Evolutionary conservation across 768 basidiomycete genomes (phyloP).

Genomic region (Tricholomella constricta): DNA sequence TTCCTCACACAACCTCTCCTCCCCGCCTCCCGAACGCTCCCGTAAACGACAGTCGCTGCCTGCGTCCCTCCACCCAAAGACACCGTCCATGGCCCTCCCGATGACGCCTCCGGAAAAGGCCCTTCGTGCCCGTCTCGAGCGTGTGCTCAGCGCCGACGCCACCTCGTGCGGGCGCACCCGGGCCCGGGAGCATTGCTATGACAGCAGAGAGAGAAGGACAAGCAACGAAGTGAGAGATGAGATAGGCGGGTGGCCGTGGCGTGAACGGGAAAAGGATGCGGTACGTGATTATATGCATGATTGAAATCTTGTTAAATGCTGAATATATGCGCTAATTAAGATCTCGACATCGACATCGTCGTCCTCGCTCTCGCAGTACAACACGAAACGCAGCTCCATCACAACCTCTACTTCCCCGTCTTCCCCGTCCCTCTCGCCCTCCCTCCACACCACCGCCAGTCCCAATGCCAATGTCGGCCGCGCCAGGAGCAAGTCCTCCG

Average conservation of each 20-base stretch:
- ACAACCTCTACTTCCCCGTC: not conserved
- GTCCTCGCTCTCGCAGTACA: not conserved
- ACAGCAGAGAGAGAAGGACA: conserved; percentile 8
- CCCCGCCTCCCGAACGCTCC: not conserved
- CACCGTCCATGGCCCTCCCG: conserved; percentile 1
- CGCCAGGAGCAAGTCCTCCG: not conserved
- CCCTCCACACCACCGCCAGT: not conserved
- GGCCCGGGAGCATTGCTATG: not conserved
- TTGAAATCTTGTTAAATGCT: not conserved
- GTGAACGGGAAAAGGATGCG: conserved; percentile 13
- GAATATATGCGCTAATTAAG: not conserved
- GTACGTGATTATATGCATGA: conserved; percentile 12
- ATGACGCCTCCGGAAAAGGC: conserved; percentile 57
- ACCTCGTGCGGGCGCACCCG: not conserved
- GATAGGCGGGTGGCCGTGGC: conserved; percentile 26
- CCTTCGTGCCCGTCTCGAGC: conserved; percentile 52
- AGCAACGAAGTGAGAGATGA: conserved; percentile 32
- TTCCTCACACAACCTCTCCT: not conserved
- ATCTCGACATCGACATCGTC: conserved; percentile 1
- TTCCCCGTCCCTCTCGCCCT: not conserved
- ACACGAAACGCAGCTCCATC: not conserved
- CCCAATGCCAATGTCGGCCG: not conserved
- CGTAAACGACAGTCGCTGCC: conserved; percentile 15
- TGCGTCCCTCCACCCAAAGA: conserved; percentile 8
- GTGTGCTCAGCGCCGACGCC: conserved; percentile 37